A percentile compares a stretch with the other conserved stretches of the same genome.
Evolutionary conservation across 2,329 filamentous ascomycete species (phyloP).

Genomic region (Pleoardoris graminearum): DNA sequence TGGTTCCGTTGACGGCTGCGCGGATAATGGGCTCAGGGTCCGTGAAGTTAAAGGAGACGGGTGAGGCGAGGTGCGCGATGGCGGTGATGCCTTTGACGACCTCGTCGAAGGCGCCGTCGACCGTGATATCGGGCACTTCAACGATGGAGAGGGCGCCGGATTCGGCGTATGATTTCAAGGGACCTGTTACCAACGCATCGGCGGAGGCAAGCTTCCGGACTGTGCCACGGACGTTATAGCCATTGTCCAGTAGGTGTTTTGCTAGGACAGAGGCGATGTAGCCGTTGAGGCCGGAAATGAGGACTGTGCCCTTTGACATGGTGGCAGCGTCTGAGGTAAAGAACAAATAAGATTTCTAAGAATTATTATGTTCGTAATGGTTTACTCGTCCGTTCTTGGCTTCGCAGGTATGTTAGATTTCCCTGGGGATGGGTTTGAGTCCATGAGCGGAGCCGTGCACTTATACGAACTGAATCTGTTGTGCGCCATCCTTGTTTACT

Average conservation of each 20-base stretch:
- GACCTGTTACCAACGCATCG: conserved; percentile 18
- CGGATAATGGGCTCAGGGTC: conserved; percentile 26
- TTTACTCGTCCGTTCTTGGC: neutral
- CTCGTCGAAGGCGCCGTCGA: conserved; percentile 31
- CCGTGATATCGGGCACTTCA: conserved; percentile 34
- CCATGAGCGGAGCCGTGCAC: neutral
- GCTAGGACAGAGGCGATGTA: conserved; percentile 33
- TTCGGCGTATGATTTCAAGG: conserved; percentile 23
- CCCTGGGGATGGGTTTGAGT: too few relatives aligned
- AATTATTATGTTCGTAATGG: neutral
- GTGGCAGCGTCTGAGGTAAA: neutral
- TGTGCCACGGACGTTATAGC: conserved; percentile 37
- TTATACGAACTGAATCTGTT: neutral
- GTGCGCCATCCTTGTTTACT: neutral
- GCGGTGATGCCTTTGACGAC: conserved; percentile 28
- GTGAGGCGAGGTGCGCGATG: conserved; percentile 29
- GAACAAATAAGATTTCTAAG: neutral
- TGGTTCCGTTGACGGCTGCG: conserved; percentile 27
- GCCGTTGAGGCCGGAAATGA: conserved; percentile 30
- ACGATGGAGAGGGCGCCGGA: conserved; percentile 25
- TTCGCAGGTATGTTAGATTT: too few relatives aligned
- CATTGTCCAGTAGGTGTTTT: conserved; percentile 29
- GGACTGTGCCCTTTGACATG: conserved; percentile 29
- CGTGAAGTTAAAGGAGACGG: conserved; percentile 23
- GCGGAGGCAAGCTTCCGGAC: conserved; percentile 30